These are phyloP conservation scores for Hymenotorrendiella dingleyae DNA, from an alignment of 2,329 filamentous ascomycete genomes.

Conservation along the genomic window DNA sequence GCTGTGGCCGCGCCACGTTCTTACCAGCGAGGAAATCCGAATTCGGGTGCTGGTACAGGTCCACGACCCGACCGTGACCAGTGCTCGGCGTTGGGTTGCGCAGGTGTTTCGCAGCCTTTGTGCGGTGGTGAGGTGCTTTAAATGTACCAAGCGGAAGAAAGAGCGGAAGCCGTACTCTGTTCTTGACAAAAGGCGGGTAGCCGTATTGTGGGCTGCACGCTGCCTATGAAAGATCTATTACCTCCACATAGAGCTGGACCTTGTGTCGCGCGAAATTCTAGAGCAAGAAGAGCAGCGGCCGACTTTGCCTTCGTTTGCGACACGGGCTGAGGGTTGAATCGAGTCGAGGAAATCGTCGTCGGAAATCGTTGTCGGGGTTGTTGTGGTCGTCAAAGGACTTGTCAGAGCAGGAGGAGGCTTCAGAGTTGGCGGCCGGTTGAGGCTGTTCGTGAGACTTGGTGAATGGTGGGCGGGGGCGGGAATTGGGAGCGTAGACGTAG, in stretches of 20 bases:
- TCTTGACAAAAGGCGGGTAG: slow-evolving; percentile 24
- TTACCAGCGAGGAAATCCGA: slow-evolving; percentile 18
- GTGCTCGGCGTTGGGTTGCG: slow-evolving; percentile 5
- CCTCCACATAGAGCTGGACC: slow-evolving; percentile 24
- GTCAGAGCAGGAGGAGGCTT: slow-evolving; percentile 1
- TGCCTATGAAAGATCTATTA: slow-evolving; percentile 21
- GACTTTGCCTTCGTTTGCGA: slow-evolving; percentile 23
- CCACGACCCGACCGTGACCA: slow-evolving; percentile 20
- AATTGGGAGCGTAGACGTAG: no score
- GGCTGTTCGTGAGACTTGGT: no score
- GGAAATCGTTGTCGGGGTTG: neutral
- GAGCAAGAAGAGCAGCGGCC: slow-evolving; percentile 12
- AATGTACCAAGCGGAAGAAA: slow-evolving; percentile 5
- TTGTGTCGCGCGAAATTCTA: slow-evolving; percentile 25
- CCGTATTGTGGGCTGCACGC: slow-evolving; percentile 23
- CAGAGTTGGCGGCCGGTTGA: neutral
- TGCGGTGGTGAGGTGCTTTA: slow-evolving; percentile 3
- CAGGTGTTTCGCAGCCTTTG: slow-evolving; percentile 7
- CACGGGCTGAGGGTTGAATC: slow-evolving; percentile 1
- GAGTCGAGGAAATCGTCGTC: neutral
- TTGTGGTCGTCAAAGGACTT: neutral
- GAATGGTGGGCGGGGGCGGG: neutral
- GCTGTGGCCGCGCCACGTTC: slow-evolving; percentile 24
- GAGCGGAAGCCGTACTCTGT: slow-evolving; percentile 11
- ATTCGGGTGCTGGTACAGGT: slow-evolving; percentile 14